Evolutionary conservation across 2,329 filamentous ascomycete species (phyloP).

Genomic region (Stenocarpella maydis): DNA sequence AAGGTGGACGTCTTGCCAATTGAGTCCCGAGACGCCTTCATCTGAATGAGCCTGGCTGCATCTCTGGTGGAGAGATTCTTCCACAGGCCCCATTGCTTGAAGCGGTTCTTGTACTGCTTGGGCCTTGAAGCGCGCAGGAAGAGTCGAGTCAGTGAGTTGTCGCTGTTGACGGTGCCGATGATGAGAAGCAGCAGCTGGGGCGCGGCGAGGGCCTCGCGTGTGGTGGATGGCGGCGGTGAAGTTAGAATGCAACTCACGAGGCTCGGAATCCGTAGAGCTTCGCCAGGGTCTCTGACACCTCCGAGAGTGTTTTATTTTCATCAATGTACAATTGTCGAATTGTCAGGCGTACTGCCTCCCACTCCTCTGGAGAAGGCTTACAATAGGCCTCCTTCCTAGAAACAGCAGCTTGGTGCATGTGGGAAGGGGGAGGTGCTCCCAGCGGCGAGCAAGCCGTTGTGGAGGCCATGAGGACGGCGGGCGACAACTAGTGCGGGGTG

Average conservation of each 20-base stretch:
- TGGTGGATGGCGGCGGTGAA: not conserved
- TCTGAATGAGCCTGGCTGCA: slow-evolving; percentile 27
- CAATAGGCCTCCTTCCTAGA: slow-evolving; percentile 18
- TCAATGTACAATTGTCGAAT: slow-evolving; percentile 32
- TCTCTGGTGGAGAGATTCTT: slow-evolving; percentile 32
- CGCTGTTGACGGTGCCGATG: not conserved
- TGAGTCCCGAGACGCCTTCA: slow-evolving; percentile 25
- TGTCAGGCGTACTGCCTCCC: slow-evolving; percentile 28
- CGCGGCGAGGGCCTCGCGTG: not conserved
- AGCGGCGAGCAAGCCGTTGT: not conserved
- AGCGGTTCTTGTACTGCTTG: slow-evolving; percentile 33
- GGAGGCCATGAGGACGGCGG: slow-evolving; percentile 1
- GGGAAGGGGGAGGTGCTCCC: not conserved
- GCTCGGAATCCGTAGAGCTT: slow-evolving; percentile 15
- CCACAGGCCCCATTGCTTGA: slow-evolving; percentile 32
- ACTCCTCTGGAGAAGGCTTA: slow-evolving; percentile 15
- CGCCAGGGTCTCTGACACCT: slow-evolving; percentile 21
- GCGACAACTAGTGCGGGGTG: not conserved
- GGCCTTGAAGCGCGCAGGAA: slow-evolving; percentile 11
- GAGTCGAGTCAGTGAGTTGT: slow-evolving; percentile 15
- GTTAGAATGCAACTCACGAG: slow-evolving; percentile 33
- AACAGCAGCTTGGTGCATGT: not conserved
- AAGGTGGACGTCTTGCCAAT: slow-evolving; percentile 31
- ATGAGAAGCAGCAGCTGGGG: not conserved
- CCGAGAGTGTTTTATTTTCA: slow-evolving; percentile 29